phyloP scores from a whole-genome alignment of 352 stramenopile genomes.

The Vaucheria bursata region DNA sequence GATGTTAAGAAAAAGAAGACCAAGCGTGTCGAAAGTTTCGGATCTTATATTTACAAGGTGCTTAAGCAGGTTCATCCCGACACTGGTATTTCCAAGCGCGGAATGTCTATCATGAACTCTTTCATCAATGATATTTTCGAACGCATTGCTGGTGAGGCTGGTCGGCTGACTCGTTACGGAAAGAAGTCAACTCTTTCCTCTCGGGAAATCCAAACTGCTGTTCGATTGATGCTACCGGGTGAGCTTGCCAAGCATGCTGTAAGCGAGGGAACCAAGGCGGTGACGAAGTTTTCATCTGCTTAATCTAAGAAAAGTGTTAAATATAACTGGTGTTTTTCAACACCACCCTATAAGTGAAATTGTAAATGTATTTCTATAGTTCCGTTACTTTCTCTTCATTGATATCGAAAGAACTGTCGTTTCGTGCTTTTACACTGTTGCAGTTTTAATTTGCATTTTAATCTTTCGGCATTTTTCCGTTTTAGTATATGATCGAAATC shows the following conservation, averaged over 20 bases:
- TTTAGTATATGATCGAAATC: too few species aligned
- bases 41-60: neutral
- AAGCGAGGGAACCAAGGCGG: conserved; percentile 83
- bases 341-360: too few species aligned
- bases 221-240: conserved; percentile 79
- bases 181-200: conserved; percentile 94
- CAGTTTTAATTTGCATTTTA: too few species aligned
- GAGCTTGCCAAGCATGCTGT: conserved; percentile 87
- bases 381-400: too few species aligned
- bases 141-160: conserved; percentile 86
- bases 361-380: too few species aligned
- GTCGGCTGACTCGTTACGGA: conserved; percentile 92
- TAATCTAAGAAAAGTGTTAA: too few species aligned
- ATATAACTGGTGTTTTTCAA: too few species aligned
- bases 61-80: conserved; percentile 42
- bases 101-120: conserved; percentile 57
- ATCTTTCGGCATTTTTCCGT: too few species aligned
- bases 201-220: conserved; percentile 80
- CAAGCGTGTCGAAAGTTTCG: neutral
- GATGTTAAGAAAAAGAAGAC: neutral
- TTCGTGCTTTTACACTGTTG: too few species aligned
- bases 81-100: conserved; percentile 57
- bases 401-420: too few species aligned
- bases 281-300: too few species aligned
- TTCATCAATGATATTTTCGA: conserved; percentile 99